Percentiles rank a stretch among this genome's conserved stretches.
Conservation (phyloP, 139 green algal species). For the Monoraphidium neglectum region DNA sequence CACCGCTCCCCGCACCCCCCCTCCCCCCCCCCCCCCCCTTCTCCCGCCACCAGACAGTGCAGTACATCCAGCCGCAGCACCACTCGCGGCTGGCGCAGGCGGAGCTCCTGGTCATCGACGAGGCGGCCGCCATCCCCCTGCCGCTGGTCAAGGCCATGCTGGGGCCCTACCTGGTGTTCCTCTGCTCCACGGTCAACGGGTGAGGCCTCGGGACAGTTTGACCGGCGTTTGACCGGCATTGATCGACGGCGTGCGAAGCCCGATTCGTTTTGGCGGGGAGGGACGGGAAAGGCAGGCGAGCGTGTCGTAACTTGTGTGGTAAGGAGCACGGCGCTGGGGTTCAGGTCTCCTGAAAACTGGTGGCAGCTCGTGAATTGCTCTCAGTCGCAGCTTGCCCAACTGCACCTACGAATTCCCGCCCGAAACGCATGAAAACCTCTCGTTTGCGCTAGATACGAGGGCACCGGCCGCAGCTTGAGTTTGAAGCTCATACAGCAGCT, state of each 20-base stretch:
- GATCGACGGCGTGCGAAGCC: no score
- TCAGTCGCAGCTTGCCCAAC: no score
- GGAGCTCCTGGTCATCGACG: constrained; percentile 98
- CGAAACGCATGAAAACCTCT: constrained; percentile 95
- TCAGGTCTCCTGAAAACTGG: no score
- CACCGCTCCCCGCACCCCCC: no score
- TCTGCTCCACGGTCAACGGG: constrained; percentile 91
- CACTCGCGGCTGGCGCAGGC: constrained; percentile 83
- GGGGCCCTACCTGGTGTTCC: constrained; percentile 98
- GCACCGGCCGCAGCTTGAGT: constrained; percentile 91
- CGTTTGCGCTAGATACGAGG: constrained; percentile 94
- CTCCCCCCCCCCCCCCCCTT: no score
- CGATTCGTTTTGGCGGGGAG: no score
- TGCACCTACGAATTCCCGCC: constrained; percentile 89
- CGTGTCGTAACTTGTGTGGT: no score
- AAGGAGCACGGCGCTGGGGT: no score
- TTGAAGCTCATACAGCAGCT: constrained; percentile 98
- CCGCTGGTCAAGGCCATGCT: constrained; percentile 92
- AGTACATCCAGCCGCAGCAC: constrained; percentile 97
- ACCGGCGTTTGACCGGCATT: no score
- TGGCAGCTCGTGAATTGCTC: no score
- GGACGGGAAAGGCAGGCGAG: no score
- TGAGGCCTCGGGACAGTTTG: no score
- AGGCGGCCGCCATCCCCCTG: constrained; percentile 96
- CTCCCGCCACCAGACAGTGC: constrained; percentile 80